Conservation (phyloP, 2,329 filamentous ascomycete genomes). For the Colletotrichum chlorophyti region DNA sequence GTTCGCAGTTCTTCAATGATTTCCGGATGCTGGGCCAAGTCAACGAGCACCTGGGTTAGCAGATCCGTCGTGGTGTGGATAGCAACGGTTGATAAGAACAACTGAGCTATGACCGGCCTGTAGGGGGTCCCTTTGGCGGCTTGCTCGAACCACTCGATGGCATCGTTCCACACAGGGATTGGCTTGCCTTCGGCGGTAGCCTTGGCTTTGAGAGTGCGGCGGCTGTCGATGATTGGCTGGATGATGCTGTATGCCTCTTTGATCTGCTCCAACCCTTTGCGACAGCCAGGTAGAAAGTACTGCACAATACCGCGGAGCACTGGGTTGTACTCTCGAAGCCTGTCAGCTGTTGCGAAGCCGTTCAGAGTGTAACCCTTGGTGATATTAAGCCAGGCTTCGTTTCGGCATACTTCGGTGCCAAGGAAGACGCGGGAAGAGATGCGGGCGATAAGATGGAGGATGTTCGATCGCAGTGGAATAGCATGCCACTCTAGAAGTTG, state of each 20-base stretch:
- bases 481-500: slow-evolving; percentile 32
- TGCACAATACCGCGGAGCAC: slow-evolving; percentile 49
- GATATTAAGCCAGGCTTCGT: slow-evolving; percentile 54
- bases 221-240: slow-evolving; percentile 38
- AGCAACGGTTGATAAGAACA: slow-evolving; percentile 74
- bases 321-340: slow-evolving; percentile 48
- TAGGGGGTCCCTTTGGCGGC: slow-evolving; percentile 62
- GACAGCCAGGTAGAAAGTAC: slow-evolving; percentile 49
- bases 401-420: slow-evolving; percentile 50
- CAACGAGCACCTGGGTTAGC: slow-evolving; percentile 43
- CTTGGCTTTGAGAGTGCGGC: slow-evolving; percentile 35
- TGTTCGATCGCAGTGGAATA: background rate
- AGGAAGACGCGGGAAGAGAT: slow-evolving; percentile 57
- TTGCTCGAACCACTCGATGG: slow-evolving; percentile 51
- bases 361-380: slow-evolving; percentile 50
- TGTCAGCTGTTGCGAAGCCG: slow-evolving; percentile 40
- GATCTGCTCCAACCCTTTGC: slow-evolving; percentile 43
- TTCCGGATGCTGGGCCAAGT: slow-evolving; percentile 47
- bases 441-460: slow-evolving; percentile 48
- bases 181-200: slow-evolving; percentile 20
- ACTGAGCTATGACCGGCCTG: slow-evolving; percentile 71
- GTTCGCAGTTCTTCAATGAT: slow-evolving; percentile 47
- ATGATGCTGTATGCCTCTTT: slow-evolving; percentile 44
- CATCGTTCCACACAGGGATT: slow-evolving; percentile 38
- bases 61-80: slow-evolving; percentile 51